Evolutionary conservation across 768 basidiomycete species (phyloP).

Genomic region (Tylopilus sp.): DNA sequence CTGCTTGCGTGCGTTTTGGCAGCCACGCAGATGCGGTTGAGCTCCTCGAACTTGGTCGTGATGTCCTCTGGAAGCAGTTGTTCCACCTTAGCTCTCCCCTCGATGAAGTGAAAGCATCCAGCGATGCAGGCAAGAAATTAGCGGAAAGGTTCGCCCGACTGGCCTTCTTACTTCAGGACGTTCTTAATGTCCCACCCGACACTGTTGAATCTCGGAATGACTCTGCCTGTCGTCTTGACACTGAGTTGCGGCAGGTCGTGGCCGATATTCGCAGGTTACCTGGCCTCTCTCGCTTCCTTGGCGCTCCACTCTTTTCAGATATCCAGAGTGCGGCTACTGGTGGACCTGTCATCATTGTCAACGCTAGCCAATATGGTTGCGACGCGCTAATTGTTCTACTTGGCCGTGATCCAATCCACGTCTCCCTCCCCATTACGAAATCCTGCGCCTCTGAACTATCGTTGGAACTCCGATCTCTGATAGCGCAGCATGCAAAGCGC

Average conservation of each 20-base stretch:
- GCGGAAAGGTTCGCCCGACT: background rate
- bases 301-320: background rate
- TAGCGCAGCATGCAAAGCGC: background rate
- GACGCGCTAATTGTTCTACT: background rate
- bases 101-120: background rate
- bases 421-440: background rate
- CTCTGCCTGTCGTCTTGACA: background rate
- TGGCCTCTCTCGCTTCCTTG: background rate
- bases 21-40: conserved; percentile 22
- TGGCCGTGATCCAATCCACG: background rate
- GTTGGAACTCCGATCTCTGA: background rate
- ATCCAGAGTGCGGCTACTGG: background rate
- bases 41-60: conserved; percentile 27
- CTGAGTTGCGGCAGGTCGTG: background rate
- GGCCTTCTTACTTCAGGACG: background rate
- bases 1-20: conserved; percentile 10
- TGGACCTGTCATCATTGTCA: background rate
- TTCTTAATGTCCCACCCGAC: background rate
- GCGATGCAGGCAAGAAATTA: background rate
- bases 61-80: conserved; percentile 20
- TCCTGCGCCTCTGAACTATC: background rate
- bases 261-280: background rate
- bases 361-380: background rate
- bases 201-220: background rate
- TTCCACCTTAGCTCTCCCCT: conserved; percentile 16